Evolutionary conservation across 768 basidiomycete genomes (phyloP).

Genomic region (Mycena filopes): DNA sequence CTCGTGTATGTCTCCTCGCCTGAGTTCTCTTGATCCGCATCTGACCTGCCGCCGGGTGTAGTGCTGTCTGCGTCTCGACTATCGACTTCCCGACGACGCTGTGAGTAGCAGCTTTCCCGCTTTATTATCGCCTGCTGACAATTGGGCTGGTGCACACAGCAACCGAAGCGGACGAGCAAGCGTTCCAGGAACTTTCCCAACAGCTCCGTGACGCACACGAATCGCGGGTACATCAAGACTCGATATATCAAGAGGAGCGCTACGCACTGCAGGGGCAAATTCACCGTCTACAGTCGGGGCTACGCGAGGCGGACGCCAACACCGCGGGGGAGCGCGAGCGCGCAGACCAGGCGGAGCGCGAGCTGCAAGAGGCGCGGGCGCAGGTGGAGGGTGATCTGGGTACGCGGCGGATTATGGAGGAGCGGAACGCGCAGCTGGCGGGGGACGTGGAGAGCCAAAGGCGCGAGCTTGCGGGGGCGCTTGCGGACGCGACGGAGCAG

Average conservation of each 20-base stretch:
- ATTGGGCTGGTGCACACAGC: slow-evolving; percentile 50
- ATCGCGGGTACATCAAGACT: slow-evolving; percentile 66
- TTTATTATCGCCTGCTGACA: slow-evolving; percentile 14
- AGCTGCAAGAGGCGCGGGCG: slow-evolving; percentile 68
- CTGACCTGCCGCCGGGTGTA: no score
- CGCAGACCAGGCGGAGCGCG: slow-evolving; percentile 68
- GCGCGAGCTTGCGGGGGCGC: slow-evolving; percentile 62
- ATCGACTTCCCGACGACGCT: slow-evolving; percentile 72
- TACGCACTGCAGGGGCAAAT: slow-evolving; percentile 65
- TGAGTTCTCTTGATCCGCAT: slow-evolving; percentile 12
- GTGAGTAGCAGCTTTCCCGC: slow-evolving; percentile 55
- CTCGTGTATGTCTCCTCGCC: slow-evolving; percentile 65
- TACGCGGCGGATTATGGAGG: slow-evolving; percentile 72
- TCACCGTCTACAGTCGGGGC: slow-evolving; percentile 57
- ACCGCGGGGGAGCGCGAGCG: slow-evolving; percentile 58
- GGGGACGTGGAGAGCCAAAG: slow-evolving; percentile 67
- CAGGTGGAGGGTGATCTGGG: slow-evolving; percentile 72
- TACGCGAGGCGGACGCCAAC: slow-evolving; percentile 53
- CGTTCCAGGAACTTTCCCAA: slow-evolving; percentile 76
- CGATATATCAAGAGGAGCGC: slow-evolving; percentile 68
- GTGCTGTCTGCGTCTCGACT: slow-evolving; percentile 83
- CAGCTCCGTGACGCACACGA: slow-evolving; percentile 72
- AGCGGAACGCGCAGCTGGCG: slow-evolving; percentile 67
- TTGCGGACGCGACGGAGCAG: slow-evolving; percentile 77
- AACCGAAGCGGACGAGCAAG: slow-evolving; percentile 79